Evolutionary conservation across 2,329 filamentous ascomycete genomes (phyloP), one percentile per base, ranked within the genome.

Genomic region (Colletotrichum tropicicola): DNA sequence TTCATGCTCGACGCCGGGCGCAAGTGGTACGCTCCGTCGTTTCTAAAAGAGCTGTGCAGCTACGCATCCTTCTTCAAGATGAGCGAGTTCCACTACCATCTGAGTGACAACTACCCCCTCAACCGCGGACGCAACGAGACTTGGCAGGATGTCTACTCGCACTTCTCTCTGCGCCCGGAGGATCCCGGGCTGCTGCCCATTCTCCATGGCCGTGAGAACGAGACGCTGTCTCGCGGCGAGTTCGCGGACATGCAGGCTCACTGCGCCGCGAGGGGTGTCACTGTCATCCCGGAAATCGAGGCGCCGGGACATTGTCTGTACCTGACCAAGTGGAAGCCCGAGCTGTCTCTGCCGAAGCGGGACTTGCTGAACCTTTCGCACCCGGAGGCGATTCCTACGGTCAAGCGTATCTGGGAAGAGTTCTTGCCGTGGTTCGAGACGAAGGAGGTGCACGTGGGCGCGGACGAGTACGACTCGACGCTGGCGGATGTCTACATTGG

Each of bases 241-340:
- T 85, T 85, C 51, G 81, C 82, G 25, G 74, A 81, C 8, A 74
- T 87, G 5, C 82, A 87, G 59, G 69, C 70, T 3, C 80, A 83
- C 65, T 87, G 85, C 65, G 85, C 82, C 0, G 69, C 74, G 1
- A 75, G 84, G 3, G 85, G 85, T 12, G 78, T 87, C 2, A 85
- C 84, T 0, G 75, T 87, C 1, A 77, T 87, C 6, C 84, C 85
- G 0, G 85, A 87, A 69, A 84, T 87, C 19, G 85, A 87, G 69
- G 79, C 83, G 0, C 85, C 85, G 0, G 85, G 85, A 0, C 85
- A 87, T 63, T 81, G 79, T 28, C 72, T 87, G 4, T 80, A 79
- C 12, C 78, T 87, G 23, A 85, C 82, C 0, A 84, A 87, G 69
- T 87, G 85, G 84, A 86, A 83, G 67, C 84, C 84, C 0, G 79